Conservation (phyloP, 495 filamentous ascomycete genomes). For the Aspergillus sclerotioniger region DNA sequence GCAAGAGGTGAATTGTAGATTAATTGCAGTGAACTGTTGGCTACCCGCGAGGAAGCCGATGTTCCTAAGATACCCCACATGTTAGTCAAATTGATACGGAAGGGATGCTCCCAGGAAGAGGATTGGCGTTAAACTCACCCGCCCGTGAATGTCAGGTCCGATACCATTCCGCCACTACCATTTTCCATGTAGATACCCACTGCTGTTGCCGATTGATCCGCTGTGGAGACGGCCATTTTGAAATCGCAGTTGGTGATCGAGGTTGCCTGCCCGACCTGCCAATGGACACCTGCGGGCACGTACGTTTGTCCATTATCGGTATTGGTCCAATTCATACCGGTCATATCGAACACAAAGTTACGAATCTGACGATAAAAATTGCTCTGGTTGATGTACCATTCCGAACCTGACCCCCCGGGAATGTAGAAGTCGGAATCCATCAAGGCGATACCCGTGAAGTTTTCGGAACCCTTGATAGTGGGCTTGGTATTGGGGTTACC, state of each 20-base stretch:
- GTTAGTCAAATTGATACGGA: no score
- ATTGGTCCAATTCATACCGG: slow-evolving; percentile 24
- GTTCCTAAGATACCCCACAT: no score
- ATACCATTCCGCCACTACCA: slow-evolving; percentile 31
- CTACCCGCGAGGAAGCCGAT: slow-evolving; percentile 56
- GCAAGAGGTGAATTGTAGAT: background rate
- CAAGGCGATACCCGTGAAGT: slow-evolving; percentile 18
- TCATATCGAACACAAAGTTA: slow-evolving; percentile 30
- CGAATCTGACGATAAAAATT: slow-evolving; percentile 31
- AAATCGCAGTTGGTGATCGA: slow-evolving; percentile 45
- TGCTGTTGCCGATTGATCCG: background rate
- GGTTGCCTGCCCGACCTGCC: slow-evolving; percentile 33
- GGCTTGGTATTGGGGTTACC: slow-evolving; percentile 20
- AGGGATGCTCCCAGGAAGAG: no score
- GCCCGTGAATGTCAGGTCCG: slow-evolving; percentile 58
- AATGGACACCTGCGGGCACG: slow-evolving; percentile 30
- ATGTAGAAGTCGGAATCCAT: slow-evolving; percentile 40
- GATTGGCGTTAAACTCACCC: no score
- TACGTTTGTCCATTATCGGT: slow-evolving; percentile 1
- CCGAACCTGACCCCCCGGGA: slow-evolving; percentile 17
- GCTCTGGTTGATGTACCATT: slow-evolving; percentile 23
- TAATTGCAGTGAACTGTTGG: slow-evolving; percentile 61
- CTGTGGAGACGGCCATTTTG: slow-evolving; percentile 33
- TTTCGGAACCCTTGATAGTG: slow-evolving; percentile 15
- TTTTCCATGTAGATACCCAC: slow-evolving; percentile 61